Percentiles rank a stretch among this genome's conserved stretches.
phyloP scores from a whole-genome alignment of 78 protist genomes.

The Bodo saltans region DNA sequence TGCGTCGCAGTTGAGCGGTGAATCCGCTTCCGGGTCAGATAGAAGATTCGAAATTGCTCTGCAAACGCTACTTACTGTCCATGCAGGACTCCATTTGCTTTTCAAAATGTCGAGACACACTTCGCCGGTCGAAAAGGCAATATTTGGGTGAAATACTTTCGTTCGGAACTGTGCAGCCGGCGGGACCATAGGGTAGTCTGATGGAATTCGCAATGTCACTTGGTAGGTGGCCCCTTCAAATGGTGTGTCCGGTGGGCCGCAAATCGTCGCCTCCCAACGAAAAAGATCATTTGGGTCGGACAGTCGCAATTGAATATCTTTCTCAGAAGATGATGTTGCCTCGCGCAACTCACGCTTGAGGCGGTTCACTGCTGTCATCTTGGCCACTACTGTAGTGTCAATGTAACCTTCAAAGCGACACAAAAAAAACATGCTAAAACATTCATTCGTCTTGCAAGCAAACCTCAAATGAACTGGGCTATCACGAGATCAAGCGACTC shows the following conservation, averaged over 20 bases:
- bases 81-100: constrained; percentile 76
- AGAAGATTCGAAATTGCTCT: constrained; percentile 58
- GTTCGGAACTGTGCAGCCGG: constrained; percentile 65
- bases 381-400: too few relatives aligned
- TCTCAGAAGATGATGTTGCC: neutral
- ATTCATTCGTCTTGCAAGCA: neutral
- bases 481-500: neutral
- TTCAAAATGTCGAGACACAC: constrained; percentile 81
- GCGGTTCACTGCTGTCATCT: neutral
- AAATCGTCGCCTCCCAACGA: constrained; percentile 57
- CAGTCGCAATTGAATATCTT: neutral
- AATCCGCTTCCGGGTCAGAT: constrained; percentile 33
- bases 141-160: constrained; percentile 78
- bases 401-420: neutral
- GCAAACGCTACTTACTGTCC: constrained; percentile 71
- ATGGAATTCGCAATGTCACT: constrained; percentile 49
- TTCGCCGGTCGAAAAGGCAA: constrained; percentile 80
- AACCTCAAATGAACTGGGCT: neutral
- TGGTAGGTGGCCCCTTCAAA: constrained; percentile 60
- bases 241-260: constrained; percentile 78
- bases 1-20: constrained; percentile 81
- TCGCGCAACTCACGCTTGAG: neutral
- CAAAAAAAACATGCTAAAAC: neutral
- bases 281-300: neutral
- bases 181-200: constrained; percentile 74